Percentiles rank a stretch among this genome's conserved stretches.
Evolutionary conservation across 805 yeast genomes (phyloP).

Genomic region (Ogataea paraovalis): DNA sequence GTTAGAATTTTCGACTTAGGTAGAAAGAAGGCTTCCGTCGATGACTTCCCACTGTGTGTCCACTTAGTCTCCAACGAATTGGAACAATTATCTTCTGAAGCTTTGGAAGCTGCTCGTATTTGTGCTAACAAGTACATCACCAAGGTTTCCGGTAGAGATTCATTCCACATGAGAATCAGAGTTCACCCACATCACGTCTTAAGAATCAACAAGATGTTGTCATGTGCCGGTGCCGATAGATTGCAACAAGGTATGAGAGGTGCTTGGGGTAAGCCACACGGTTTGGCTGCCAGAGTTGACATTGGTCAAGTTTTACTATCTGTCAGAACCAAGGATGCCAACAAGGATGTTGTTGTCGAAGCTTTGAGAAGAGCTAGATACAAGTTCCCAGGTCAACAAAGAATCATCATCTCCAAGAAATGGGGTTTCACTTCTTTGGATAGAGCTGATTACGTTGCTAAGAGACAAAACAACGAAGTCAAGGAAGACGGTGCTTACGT

Average conservation of each 20-base stretch:
- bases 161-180: slow-evolving; percentile 99
- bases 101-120: slow-evolving; percentile 99
- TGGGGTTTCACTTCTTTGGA: slow-evolving; percentile 99
- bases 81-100: slow-evolving; percentile 99
- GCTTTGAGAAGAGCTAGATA: slow-evolving; percentile 99
- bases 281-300: slow-evolving; percentile 98
- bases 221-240: slow-evolving; percentile 99
- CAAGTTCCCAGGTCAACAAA: slow-evolving; percentile 99
- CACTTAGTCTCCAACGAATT: slow-evolving; percentile 99
- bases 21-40: slow-evolving; percentile 99
- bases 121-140: slow-evolving; percentile 99
- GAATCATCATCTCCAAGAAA: slow-evolving; percentile 97
- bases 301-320: slow-evolving; percentile 98
- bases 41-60: slow-evolving; percentile 99
- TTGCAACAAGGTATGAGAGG: slow-evolving; percentile 99
- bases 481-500: slow-evolving; percentile 99
- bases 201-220: slow-evolving; percentile 99
- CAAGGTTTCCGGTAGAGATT: slow-evolving; percentile 96
- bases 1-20: slow-evolving; percentile 99
- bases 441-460: slow-evolving; percentile 94
- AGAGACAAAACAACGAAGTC: slow-evolving; percentile 96
- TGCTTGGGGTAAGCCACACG: slow-evolving; percentile 99
- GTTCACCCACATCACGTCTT: slow-evolving; percentile 99
- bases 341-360: slow-evolving; percentile 97
- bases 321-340: slow-evolving; percentile 95